Conservation (phyloP, 1,139 yeast species). For the Trichomonascaceae sp. region DNA sequence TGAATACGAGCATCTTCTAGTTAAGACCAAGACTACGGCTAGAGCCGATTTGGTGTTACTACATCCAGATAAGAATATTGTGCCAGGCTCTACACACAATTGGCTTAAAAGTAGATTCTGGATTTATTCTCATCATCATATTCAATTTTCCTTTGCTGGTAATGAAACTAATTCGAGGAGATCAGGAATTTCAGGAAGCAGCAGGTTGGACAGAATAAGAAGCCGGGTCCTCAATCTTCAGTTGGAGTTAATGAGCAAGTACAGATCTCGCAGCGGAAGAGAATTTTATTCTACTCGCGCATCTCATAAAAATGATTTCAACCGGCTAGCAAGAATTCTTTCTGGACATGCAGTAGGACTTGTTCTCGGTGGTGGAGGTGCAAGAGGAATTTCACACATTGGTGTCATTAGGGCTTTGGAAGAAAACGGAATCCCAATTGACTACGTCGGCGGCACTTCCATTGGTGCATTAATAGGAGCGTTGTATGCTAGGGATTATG, state of each 20-base stretch:
- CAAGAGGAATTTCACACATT: slow-evolving; percentile 87
- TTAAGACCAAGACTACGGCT: slow-evolving; percentile 77
- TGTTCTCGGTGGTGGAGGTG: slow-evolving; percentile 97
- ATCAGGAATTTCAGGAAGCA: slow-evolving; percentile 11
- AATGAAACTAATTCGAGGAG: neutral
- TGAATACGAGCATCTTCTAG: slow-evolving; percentile 72
- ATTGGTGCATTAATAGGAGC: slow-evolving; percentile 97
- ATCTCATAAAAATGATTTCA: slow-evolving; percentile 78
- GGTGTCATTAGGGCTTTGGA: slow-evolving; percentile 94
- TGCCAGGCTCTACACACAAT: slow-evolving; percentile 74
- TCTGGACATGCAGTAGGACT: slow-evolving; percentile 93
- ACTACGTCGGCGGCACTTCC: slow-evolving; percentile 91
- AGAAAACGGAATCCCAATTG: slow-evolving; percentile 89
- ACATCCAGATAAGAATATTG: slow-evolving; percentile 77
- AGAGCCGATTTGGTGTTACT: slow-evolving; percentile 79
- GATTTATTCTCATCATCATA: slow-evolving; percentile 92
- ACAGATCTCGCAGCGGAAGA: slow-evolving; percentile 19
- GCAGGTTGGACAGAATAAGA: slow-evolving; percentile 21
- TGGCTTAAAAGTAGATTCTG: slow-evolving; percentile 85
- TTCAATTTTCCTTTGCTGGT: slow-evolving; percentile 39
- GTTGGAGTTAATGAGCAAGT: slow-evolving; percentile 30
- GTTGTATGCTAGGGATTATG: slow-evolving; percentile 85
- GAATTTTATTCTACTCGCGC: slow-evolving; percentile 41
- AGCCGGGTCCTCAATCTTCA: slow-evolving; percentile 33
- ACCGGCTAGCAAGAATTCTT: slow-evolving; percentile 78